Base-by-base conservation (phyloP, 352 stramenopile species). In the Phytophthora sansomeana region DNA sequence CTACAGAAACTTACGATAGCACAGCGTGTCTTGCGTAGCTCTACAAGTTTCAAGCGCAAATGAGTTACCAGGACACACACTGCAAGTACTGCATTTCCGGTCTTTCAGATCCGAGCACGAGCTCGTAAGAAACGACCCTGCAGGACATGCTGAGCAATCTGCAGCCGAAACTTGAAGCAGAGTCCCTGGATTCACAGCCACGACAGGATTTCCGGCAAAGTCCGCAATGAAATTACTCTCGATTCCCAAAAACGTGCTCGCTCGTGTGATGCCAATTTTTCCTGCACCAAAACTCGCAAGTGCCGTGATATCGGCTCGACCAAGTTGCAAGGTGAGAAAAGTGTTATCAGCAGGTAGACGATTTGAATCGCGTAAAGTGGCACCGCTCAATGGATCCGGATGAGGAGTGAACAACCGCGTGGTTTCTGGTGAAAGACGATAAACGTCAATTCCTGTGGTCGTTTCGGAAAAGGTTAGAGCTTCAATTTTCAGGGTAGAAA, bases 71-170 rank as follows among this genome's bases (percentile, higher is more conserved):
- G 75, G 80, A 64, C 87, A 95, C 41, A 89, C 70, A 4, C 69
- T 83, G 54, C 87, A 95, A 1, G 70, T 30, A 4, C 44, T 55
- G 17, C 87, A 95, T 0, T 84, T 71, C 21, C 87, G 83, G 51
- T 81, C 78, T 24, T 66, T 79, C 8, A 80, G 63, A 58, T 92
- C 83, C 8, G 83, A 92, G 59, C 83, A 95, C 6, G 82, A 89
- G 17, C 65, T 77, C 0, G 68, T 68, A 6, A 86, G 63, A 44
- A 84, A 93, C 9, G 73, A 72, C 9, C 60, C 65, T 0, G 58
- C 35, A 9, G 78, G 56, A 58, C 87, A 95, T 1, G 62, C 28
- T 17, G 78, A 85, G 33, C 87, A 95, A 47, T 93, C 75, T 21
- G 72, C 53, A 4, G 78, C 39, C 5, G 78, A 72, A 24, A 77